Base-by-base conservation (phyloP, 2,329 filamentous ascomycete species). In the Chaetomiaceae sp. region DNA sequence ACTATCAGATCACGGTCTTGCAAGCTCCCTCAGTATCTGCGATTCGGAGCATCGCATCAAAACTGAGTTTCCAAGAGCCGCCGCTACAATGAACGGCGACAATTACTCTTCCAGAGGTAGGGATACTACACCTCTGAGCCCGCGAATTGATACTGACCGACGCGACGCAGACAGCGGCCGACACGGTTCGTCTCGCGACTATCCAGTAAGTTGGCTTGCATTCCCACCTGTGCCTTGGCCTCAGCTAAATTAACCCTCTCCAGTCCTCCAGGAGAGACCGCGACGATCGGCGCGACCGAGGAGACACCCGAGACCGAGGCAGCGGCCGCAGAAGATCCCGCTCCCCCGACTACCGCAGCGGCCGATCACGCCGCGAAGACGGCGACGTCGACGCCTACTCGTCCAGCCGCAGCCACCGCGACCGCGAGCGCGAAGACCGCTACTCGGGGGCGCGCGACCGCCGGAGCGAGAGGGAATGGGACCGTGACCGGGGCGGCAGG, bases 351-450 rank as follows among this genome's bases (percentile, higher is more conserved):
- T 84, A 89, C 66, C 80, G 82, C 65, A 76, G 83, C 61, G 81
- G 85, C 54, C 72, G 77, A 53, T 75, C 78, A 62, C 84, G 89
- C 63, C 87, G 87, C 63, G 87, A 94, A 51, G 86, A 89, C 63
- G 80, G 83, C 69, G 80, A 83, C 54, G 67, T 64, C 40, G 91
- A 96, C 71, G 85, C 88, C 53, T 97, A 97, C 73, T 95, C 91
- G 19, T 91, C 89, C 6, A 96, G 91, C 72, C 87, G 92, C 63
- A 91, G 87, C 74, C 95, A 96, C 70, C 84, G 92, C 68, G 92
- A 95, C 69, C 81, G 92, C 58, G 92, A 97, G 74, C 88, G 92
- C 58, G 92, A 97, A 72, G 92, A 96, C 63, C 82, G 91, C 67
- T 96, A 96, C 68, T 83, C 83, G 34, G 85, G 86, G n/a, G n/a